Evolutionary conservation across 768 basidiomycete genomes (phyloP).

Genomic region (Suillus bovinus): DNA sequence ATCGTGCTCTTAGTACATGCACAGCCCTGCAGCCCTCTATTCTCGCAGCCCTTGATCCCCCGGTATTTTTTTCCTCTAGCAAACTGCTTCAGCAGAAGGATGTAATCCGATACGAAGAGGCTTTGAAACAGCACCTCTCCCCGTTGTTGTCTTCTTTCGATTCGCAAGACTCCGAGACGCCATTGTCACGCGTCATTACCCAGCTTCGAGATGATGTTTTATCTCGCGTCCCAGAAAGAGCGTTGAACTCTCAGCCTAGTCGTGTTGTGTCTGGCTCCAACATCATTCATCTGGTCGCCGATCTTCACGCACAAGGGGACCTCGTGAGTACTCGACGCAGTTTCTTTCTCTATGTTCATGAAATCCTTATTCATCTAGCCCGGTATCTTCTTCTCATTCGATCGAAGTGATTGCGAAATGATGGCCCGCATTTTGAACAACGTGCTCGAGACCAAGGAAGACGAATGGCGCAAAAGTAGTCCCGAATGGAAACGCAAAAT

Average conservation of each 20-base stretch:
- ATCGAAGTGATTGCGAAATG: constrained; percentile 58
- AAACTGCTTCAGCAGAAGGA: constrained; percentile 58
- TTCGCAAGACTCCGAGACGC: constrained; percentile 31
- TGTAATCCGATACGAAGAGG: constrained; percentile 56
- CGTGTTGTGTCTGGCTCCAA: constrained; percentile 38
- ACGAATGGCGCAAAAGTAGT: constrained; percentile 46
- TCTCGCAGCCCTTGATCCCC: constrained; percentile 40
- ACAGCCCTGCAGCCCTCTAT: constrained; percentile 24
- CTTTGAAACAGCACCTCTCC: constrained; percentile 46
- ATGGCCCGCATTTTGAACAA: constrained; percentile 42
- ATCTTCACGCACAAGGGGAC: constrained; percentile 53
- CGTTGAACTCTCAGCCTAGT: constrained; percentile 36
- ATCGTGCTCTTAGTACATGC: constrained; percentile 39
- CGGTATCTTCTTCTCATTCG: constrained; percentile 68
- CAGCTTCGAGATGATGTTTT: constrained; percentile 42
- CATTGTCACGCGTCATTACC: constrained; percentile 40
- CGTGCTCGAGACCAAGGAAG: constrained; percentile 45
- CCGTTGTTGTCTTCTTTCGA: constrained; percentile 39
- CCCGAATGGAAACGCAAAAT: constrained; percentile 53
- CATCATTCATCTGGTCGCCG: constrained; percentile 53
- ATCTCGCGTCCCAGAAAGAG: constrained; percentile 16
- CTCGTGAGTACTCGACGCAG: constrained; percentile 43
- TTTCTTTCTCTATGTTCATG: neutral
- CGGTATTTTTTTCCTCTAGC: constrained; percentile 42
- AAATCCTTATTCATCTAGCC: constrained; percentile 39